Evolutionary conservation across 306 rosid species (phyloP).

Genomic region (Abrus pulchellus): DNA sequence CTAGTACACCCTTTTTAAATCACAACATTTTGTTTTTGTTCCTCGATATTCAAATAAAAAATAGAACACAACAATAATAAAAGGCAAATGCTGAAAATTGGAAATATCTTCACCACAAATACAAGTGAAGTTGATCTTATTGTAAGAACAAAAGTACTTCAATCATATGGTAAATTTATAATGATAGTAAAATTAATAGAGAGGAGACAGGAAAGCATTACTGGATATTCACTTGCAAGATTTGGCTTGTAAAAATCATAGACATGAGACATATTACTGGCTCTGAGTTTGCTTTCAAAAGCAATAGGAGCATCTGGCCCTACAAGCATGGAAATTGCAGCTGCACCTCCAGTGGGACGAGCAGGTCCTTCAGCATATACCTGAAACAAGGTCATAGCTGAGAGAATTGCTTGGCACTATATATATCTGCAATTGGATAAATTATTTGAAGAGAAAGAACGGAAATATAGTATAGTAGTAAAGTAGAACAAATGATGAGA

Average conservation of each 20-base stretch:
- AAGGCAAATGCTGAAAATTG: slow-evolving; percentile 7
- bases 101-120: slow-evolving; percentile 7
- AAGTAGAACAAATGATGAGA: slow-evolving; percentile 8
- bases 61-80: neutral
- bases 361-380: slow-evolving; percentile 95
- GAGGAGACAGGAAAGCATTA: slow-evolving; percentile 48
- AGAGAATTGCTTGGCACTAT: neutral
- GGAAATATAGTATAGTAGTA: neutral
- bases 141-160: slow-evolving; percentile 9
- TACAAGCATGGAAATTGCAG: slow-evolving; percentile 84
- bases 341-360: slow-evolving; percentile 97
- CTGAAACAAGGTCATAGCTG: slow-evolving; percentile 52
- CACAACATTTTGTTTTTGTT: neutral
- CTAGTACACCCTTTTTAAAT: neutral
- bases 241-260: slow-evolving; percentile 92
- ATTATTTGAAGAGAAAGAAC: slow-evolving; percentile 24
- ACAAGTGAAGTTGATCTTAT: slow-evolving; percentile 16
- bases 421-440: neutral
- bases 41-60: slow-evolving; percentile 11
- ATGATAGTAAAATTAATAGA: neutral
- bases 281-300: slow-evolving; percentile 87
- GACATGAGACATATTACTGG: slow-evolving; percentile 83
- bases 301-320: slow-evolving; percentile 88
- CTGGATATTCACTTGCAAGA: slow-evolving; percentile 91
- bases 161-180: neutral